Conservation (phyloP, 495 filamentous ascomycete genomes). For the Oleoguttula mirabilis region DNA sequence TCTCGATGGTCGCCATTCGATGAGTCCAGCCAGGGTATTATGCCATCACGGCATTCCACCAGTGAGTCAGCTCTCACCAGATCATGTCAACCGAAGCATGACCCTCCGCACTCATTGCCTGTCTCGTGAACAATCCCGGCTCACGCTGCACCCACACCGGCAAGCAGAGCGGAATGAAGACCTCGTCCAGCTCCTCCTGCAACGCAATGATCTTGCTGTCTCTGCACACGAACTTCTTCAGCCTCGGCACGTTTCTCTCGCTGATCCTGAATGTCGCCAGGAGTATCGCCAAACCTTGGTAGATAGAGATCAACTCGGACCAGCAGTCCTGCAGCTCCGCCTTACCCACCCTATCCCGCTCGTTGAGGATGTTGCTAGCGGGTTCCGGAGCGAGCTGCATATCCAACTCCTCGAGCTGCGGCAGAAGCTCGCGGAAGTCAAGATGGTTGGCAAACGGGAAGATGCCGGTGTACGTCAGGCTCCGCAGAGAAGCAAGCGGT, state of each 20-base stretch:
- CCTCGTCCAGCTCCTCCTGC: constrained; percentile 8
- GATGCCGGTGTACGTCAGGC: constrained; percentile 21
- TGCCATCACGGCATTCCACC: too few species aligned
- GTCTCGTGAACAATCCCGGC: constrained; percentile 7
- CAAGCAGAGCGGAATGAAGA: constrained; percentile 11
- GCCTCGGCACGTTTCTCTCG: neutral
- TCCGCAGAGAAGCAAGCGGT: constrained; percentile 1
- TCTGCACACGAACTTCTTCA: constrained; percentile 14
- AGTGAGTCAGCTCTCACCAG: too few species aligned
- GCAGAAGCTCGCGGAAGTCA: constrained; percentile 5
- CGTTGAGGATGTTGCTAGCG: constrained; percentile 13
- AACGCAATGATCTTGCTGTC: constrained; percentile 7
- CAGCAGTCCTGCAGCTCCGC: constrained; percentile 23
- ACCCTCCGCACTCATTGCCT: constrained; percentile 2
- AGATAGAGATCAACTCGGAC: constrained; percentile 12
- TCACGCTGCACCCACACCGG: constrained; percentile 8
- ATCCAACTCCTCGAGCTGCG: constrained; percentile 13
- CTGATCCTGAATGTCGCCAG: constrained; percentile 8
- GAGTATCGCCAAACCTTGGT: constrained; percentile 2
- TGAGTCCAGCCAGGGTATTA: too few species aligned
- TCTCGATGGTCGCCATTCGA: too few species aligned
- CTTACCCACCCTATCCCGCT: constrained; percentile 9
- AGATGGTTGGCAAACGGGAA: constrained; percentile 19
- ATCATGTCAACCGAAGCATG: neutral
- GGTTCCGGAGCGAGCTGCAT: constrained; percentile 18